Percentiles rank a stretch among this genome's conserved stretches.
These are phyloP conservation scores for Sporisorium iseilematis-ciliati DNA, from an alignment of 1,284 basidiomycete genomes.

Conservation along the genomic window DNA sequence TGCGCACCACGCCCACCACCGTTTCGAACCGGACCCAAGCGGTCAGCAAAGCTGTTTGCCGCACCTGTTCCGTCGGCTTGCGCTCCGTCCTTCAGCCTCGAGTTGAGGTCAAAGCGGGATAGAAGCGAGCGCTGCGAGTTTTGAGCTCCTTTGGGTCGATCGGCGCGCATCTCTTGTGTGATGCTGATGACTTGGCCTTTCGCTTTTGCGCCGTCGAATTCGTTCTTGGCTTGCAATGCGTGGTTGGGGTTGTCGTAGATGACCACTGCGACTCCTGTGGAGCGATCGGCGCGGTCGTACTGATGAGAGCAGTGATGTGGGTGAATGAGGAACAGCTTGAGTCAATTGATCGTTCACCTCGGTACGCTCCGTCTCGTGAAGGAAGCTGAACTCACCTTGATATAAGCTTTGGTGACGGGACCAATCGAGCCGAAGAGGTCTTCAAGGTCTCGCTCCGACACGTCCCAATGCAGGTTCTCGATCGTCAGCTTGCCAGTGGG, in stretches of 20 bases:
- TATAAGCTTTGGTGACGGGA: slow-evolving; percentile 87
- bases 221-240: slow-evolving; percentile 85
- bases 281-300: slow-evolving; percentile 96
- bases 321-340: no score
- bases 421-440: slow-evolving; percentile 89
- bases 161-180: slow-evolving; percentile 52
- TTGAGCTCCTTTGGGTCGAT: slow-evolving; percentile 21
- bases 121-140: slow-evolving; percentile 24
- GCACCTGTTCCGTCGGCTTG: slow-evolving; percentile 3
- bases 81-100: slow-evolving; percentile 32
- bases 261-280: slow-evolving; percentile 84
- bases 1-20: slow-evolving; percentile 15
- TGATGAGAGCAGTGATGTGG: slow-evolving; percentile 46
- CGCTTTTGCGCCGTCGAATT: slow-evolving; percentile 87
- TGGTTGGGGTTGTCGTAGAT: slow-evolving; percentile 83
- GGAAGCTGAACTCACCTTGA: slow-evolving; percentile 78
- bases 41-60: slow-evolving; percentile 29
- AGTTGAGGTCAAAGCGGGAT: slow-evolving; percentile 50
- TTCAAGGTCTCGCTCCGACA: slow-evolving; percentile 80
- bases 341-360: not conserved
- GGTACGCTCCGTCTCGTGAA: not conserved
- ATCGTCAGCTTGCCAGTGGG: slow-evolving; percentile 75
- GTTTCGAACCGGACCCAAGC: slow-evolving; percentile 35
- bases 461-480: slow-evolving; percentile 92
- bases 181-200: slow-evolving; percentile 74